Conservation (phyloP, 2,329 filamentous ascomycete species). For the Colletotrichum zoysiae region DNA sequence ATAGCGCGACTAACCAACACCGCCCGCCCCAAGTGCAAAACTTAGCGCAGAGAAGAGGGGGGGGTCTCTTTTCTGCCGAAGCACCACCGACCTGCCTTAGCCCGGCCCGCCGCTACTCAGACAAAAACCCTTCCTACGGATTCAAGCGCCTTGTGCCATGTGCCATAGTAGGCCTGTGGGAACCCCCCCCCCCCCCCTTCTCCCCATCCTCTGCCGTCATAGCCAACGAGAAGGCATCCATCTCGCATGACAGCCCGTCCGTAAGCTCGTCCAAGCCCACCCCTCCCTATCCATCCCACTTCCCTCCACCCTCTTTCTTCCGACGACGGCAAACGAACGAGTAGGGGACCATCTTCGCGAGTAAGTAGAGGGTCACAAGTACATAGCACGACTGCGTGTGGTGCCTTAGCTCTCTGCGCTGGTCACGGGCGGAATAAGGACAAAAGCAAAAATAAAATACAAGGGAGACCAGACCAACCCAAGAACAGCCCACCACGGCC, state of each 20-base stretch:
- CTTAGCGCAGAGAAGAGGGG: slow-evolving; percentile 18
- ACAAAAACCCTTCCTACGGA: not conserved
- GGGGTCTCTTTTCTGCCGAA: slow-evolving; percentile 1
- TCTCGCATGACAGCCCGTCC: slow-evolving; percentile 40
- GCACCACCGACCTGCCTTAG: slow-evolving; percentile 10
- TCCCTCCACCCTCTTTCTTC: slow-evolving; percentile 12
- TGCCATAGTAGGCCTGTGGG: not conserved
- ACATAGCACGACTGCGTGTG: not conserved
- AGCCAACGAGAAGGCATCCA: slow-evolving; percentile 39
- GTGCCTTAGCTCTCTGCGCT: slow-evolving; percentile 21
- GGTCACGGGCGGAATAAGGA: slow-evolving; percentile 19
- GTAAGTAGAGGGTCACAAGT: slow-evolving; percentile 26
- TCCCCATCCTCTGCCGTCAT: slow-evolving; percentile 8
- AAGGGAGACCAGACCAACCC: slow-evolving; percentile 6
- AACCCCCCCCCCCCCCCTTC: not conserved
- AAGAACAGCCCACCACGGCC: slow-evolving; percentile 4
- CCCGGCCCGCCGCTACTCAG: slow-evolving; percentile 23
- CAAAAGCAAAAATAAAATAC: not conserved
- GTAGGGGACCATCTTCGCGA: slow-evolving; percentile 13
- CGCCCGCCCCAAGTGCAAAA: slow-evolving; percentile 16
- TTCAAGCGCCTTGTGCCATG: not conserved
- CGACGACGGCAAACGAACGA: not conserved
- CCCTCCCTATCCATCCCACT: slow-evolving; percentile 6
- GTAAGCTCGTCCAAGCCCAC: slow-evolving; percentile 33
- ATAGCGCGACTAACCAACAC: slow-evolving; percentile 29